Evolutionary conservation across 192 early-diverging fungal genomes (phyloP), one percentile per base, ranked within the genome.

Genomic region (Glomus cerebriforme): DNA sequence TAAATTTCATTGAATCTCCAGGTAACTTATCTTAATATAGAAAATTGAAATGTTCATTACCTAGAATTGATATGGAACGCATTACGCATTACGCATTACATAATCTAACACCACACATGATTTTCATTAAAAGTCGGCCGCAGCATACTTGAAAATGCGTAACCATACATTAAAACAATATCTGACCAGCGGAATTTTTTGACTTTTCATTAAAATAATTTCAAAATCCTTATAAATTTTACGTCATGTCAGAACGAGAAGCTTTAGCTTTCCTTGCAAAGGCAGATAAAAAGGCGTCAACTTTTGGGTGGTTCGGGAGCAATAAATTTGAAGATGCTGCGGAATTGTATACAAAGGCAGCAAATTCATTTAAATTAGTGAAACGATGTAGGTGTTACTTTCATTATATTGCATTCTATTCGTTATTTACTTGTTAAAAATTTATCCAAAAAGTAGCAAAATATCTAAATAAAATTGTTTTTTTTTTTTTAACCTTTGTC

Each of bases 251-350:
- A 24, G 88, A 89, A 84, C 84, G 85, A 68, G 86, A 91, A 78
- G 90, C 89, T 64, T 84, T 84, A 77, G 83, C 84, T 60, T 80
- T 93, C 37, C 80, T 95, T 32, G 84, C 88, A 35, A 89, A 91
- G 80, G 94, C 94, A 31, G 88, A 93, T 81, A 93, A 92, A 80
- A 91, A 88, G 77, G 88, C 91, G 17, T 86, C 84, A 2, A 83
- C 86, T 29, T 86, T 85, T 73, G 82, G 89, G 31, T 94, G 92
- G 90, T 85, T 89, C 65, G 86, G 88, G 54, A 88, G 91, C 2
- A 95, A 95, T 77, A 98, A 98, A 81, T 91, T 91, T 78, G 97
- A 98, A 69, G 97, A 99, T 81, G 97, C 98, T 8, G 91, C 93
- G 37, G 98, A 99, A 60, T 89, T 98, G 43, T 99, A 94, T 83